A percentile compares a stretch with the other conserved stretches of the same genome.
These are phyloP conservation scores for Gonium pectorale DNA, from an alignment of 139 green algal species.

Conservation along the genomic window DNA sequence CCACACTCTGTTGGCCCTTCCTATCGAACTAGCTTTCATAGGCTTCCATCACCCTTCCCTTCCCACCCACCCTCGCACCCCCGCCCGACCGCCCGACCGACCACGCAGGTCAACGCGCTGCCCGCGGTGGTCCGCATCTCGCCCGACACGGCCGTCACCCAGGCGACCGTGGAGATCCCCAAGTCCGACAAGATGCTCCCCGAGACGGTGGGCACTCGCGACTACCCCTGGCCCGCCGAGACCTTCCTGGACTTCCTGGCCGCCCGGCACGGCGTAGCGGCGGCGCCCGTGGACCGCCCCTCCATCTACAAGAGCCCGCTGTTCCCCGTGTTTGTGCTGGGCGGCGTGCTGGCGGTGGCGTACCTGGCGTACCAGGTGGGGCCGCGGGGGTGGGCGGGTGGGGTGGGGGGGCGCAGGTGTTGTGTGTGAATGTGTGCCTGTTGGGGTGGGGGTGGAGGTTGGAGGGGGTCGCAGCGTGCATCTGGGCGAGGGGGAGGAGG, in stretches of 20 bases:
- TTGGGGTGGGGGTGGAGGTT: no score
- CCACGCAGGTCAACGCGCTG: constrained; percentile 59
- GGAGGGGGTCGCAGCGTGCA: no score
- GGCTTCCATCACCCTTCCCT: background rate
- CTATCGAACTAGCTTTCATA: no score
- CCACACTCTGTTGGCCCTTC: no score
- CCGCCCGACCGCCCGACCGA: no score
- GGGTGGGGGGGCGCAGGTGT: constrained; percentile 35
- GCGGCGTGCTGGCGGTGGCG: constrained; percentile 30
- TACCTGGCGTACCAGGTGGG: constrained; percentile 51
- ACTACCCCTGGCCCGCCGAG: constrained; percentile 75
- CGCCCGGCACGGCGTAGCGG: constrained; percentile 47
- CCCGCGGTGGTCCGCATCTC: constrained; percentile 69
- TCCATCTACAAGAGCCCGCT: constrained; percentile 59
- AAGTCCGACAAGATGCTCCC: constrained; percentile 52
- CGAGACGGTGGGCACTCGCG: background rate
- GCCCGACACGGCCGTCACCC: constrained; percentile 40
- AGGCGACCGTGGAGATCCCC: background rate
- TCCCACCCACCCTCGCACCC: background rate
- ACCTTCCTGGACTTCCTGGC: constrained; percentile 63
- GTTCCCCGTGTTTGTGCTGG: constrained; percentile 57
- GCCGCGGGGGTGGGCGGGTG: no score
- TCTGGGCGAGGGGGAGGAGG: no score
- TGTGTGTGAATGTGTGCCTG: no score
- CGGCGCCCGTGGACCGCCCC: constrained; percentile 66